Evolutionary conservation across 2,329 filamentous ascomycete genomes (phyloP), one percentile per base, ranked within the genome.

Genomic region (Colletotrichum viniferum): DNA sequence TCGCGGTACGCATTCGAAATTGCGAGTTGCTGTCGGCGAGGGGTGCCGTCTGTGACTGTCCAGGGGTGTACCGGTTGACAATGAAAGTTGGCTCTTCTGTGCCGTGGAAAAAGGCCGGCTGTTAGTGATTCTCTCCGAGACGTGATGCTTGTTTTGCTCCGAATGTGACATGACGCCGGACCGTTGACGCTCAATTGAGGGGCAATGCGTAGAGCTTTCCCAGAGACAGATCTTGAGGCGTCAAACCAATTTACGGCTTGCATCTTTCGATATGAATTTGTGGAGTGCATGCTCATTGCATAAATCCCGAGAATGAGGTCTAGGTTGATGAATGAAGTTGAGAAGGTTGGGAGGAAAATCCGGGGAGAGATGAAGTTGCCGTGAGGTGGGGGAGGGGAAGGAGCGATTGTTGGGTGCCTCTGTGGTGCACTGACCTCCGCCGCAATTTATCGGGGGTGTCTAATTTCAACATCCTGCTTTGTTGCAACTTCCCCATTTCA

Each of bases 141-240:
- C 64, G 55, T 38, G 56, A 63, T 70, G 68, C 68, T 69, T 62
- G 32, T 61, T 61, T 69, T 69, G 55, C 56, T 69, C 67, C 56
- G 67, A 69, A 52, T 69, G 67, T 38, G 26, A 69, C 56, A n/a
- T 38, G 56, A 48, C 18, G 36, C 36, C 56, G 56, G 67, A 48
- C 28, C 56, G 34, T 32, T 36, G 21, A 26, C 21, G 2, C 24
- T 26, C 62, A 55, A 30, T 30, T 2, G 24, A 36, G 24, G 43
- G 26, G 38, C 10, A 21, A 18, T 55, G 14, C 14, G 21, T 26
- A n/a, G 18, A 13, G 62, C 38, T 66, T 28, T 14, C 0, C 43
- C 10, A 52, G n/a, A 52, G 43, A 52, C 43, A 52, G 43, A 0
- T 52, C n/a, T 21, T 21, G 43, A 52, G 43, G 43, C n/a, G 43